phyloP scores from a whole-genome alignment of 176 grass and related monocot species.

The Tillandsia leiboldiana region DNA sequence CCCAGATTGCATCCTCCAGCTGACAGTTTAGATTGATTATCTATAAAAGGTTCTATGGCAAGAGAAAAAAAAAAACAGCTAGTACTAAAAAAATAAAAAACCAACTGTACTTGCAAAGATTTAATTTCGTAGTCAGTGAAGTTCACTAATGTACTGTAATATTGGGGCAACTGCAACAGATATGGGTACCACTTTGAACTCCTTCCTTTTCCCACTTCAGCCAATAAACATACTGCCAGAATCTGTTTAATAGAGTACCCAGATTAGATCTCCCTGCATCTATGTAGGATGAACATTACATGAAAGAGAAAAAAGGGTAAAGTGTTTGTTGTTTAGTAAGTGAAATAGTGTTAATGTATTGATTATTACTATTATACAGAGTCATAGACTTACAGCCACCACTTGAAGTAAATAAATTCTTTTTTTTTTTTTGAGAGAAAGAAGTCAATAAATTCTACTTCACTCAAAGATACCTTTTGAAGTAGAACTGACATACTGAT shows the following conservation, averaged over 20 bases:
- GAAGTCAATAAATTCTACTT: neutral
- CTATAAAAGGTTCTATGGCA: conserved; percentile 12
- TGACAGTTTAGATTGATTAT: conserved; percentile 14
- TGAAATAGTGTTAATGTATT: too few species aligned
- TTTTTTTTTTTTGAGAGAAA: too few species aligned
- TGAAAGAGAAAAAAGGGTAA: neutral
- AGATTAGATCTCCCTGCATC: neutral
- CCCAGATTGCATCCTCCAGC: conserved; percentile 79
- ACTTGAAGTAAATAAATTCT: neutral
- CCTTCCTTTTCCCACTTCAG: conserved; percentile 69
- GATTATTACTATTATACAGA: neutral
- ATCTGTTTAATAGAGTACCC: conserved; percentile 34
- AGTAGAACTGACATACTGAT: neutral
- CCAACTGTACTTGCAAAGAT: conserved; percentile 67
- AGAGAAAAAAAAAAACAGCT: conserved; percentile 1
- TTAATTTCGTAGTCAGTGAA: conserved; percentile 66
- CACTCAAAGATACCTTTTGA: neutral
- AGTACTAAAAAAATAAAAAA: conserved; percentile 14
- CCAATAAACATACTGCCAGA: conserved; percentile 61
- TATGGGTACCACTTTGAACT: conserved; percentile 72
- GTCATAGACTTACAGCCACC: neutral
- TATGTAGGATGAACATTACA: neutral
- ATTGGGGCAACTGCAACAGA: conserved; percentile 60
- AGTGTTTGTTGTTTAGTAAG: neutral
- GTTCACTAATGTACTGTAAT: conserved; percentile 61